These are phyloP conservation scores for Uronychia binucleata DNA, from an alignment of 73 alveolate genomes.

Conservation along the genomic window DNA sequence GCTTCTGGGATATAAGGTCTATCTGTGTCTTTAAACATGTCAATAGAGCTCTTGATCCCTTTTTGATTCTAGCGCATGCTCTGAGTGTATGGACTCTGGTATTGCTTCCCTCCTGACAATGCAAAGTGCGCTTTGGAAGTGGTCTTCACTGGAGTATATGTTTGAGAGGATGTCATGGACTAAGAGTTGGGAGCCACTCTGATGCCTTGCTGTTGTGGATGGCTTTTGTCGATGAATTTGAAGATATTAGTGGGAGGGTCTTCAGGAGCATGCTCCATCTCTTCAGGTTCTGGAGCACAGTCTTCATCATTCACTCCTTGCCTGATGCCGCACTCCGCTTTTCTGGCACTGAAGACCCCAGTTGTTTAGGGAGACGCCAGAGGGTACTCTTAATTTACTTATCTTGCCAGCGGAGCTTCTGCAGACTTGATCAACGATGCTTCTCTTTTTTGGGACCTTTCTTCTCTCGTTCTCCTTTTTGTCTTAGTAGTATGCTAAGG, in stretches of 20 bases:
- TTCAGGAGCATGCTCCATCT: not conserved
- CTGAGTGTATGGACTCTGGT: no score
- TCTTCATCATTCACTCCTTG: not conserved
- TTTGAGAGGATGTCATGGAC: not conserved
- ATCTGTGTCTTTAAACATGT: no score
- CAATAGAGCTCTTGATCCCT: not conserved
- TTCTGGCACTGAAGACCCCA: not conserved
- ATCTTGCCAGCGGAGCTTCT: not conserved
- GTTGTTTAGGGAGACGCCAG: not conserved
- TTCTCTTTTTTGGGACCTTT: not conserved
- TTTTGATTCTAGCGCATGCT: not conserved
- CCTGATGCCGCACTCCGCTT: not conserved
- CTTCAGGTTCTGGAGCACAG: not conserved
- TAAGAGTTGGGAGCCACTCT: not conserved
- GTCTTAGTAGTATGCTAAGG: not conserved
- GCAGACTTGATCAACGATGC: not conserved
- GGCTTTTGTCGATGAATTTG: not conserved
- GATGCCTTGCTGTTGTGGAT: not conserved
- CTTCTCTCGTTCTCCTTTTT: not conserved
- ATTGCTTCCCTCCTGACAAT: no score
- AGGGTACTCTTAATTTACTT: not conserved
- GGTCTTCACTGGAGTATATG: not conserved
- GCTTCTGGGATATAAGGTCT: no score
- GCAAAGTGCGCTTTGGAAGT: no score
- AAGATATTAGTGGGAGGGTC: not conserved